Evolutionary conservation across 345 rosid genomes (phyloP).

Genomic region (Citrus inodora): DNA sequence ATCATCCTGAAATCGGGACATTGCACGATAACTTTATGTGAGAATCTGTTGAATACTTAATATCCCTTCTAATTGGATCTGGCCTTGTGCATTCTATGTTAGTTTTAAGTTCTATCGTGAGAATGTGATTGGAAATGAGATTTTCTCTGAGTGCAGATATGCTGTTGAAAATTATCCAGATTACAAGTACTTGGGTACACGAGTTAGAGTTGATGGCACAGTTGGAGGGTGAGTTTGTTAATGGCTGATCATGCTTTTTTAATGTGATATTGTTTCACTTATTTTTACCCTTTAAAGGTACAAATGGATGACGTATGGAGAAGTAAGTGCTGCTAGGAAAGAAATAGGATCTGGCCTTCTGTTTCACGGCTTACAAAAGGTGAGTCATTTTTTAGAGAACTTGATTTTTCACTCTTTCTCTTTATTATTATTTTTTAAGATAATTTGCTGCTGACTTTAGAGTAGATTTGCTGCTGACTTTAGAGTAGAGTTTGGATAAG

Average conservation of each 20-base stretch:
- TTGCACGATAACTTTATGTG: conserved; percentile 78
- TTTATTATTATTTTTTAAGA: neutral
- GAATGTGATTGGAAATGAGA: neutral
- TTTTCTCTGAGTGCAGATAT: conserved; percentile 33
- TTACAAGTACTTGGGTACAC: conserved; percentile 76
- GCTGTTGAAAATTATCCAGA: conserved; percentile 62
- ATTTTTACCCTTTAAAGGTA: conserved; percentile 43
- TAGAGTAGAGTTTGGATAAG: neutral
- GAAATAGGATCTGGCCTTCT: conserved; percentile 85
- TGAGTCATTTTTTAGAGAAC: conserved; percentile 25
- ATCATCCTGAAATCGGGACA: conserved; percentile 78
- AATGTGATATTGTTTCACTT: conserved; percentile 4
- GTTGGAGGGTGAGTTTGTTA: conserved; percentile 71
- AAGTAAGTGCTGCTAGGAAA: conserved; percentile 63
- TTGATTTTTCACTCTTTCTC: neutral
- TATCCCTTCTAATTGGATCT: neutral
- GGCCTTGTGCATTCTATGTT: neutral
- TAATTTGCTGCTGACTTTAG: neutral
- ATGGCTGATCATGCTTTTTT: neutral
- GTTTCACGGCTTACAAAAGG: conserved; percentile 54
- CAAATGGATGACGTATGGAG: conserved; percentile 90
- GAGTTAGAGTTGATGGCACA: conserved; percentile 60
- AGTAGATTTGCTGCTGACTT: neutral
- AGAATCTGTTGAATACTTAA: conserved; percentile 11
- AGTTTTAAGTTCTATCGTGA: neutral